These are phyloP conservation scores for Taxawa tesnikishii DNA, from an alignment of 2,329 filamentous ascomycete species.

Conservation along the genomic window DNA sequence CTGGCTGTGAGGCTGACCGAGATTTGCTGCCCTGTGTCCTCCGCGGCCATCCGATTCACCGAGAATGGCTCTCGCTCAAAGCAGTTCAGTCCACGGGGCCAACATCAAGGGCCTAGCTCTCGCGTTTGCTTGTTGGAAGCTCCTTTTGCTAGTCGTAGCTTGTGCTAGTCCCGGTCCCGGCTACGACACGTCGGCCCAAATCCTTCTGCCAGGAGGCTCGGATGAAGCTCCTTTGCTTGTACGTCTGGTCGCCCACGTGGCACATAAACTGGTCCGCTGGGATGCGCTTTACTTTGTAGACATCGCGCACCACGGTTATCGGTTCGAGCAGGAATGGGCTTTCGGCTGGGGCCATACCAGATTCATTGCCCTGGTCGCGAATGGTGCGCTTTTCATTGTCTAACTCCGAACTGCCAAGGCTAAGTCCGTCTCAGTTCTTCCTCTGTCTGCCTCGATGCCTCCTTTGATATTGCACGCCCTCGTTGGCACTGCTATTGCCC, in stretches of 20 bases:
- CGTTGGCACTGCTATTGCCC: slow-evolving; percentile 55
- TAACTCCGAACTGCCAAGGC: slow-evolving; percentile 13
- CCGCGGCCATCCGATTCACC: neutral
- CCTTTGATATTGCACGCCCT: slow-evolving; percentile 25
- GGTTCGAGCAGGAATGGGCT: slow-evolving; percentile 78
- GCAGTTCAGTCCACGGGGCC: neutral
- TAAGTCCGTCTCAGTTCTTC: slow-evolving; percentile 16
- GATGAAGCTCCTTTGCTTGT: slow-evolving; percentile 11
- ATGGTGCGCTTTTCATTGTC: slow-evolving; percentile 33
- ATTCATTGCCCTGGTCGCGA: slow-evolving; percentile 27
- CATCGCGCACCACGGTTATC: slow-evolving; percentile 48
- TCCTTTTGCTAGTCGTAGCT: slow-evolving; percentile 50
- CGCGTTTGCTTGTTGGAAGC: slow-evolving; percentile 45
- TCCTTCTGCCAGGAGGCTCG: slow-evolving; percentile 27
- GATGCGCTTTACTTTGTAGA: slow-evolving; percentile 68
- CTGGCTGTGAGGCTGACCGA: too few relatives aligned
- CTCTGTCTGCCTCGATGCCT: slow-evolving; percentile 7
- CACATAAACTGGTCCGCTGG: slow-evolving; percentile 58
- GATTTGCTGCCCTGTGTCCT: too few relatives aligned
- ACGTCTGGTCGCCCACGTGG: slow-evolving; percentile 22
- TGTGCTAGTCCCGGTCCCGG: slow-evolving; percentile 44
- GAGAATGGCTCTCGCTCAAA: too few relatives aligned
- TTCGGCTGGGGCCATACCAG: slow-evolving; percentile 51
- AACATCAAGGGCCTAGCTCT: neutral
- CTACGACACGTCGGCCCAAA: slow-evolving; percentile 67